Evolutionary conservation across 1,284 basidiomycete species (phyloP).

Genomic region (Trametes versicolor): DNA sequence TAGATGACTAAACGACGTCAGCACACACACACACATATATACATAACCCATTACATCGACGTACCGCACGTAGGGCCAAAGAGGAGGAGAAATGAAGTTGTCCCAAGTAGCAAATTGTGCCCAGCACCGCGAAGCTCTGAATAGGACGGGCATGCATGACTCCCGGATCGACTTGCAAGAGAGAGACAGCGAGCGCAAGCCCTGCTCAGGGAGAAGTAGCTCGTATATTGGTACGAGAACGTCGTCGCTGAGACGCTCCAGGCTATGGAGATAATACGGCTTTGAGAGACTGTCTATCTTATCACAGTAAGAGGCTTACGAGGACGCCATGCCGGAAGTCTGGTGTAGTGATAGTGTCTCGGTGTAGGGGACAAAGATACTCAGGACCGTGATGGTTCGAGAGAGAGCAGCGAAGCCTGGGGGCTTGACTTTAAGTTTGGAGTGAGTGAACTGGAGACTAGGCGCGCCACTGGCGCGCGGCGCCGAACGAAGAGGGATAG

Average conservation of each 20-base stretch:
- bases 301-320: too few species aligned
- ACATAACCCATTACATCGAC: neutral
- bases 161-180: conserved; percentile 1
- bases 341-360: neutral
- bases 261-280: neutral
- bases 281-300: neutral
- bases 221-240: neutral
- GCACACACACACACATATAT: neutral
- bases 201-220: neutral
- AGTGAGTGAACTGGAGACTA: too few species aligned
- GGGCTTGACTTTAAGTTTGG: too few species aligned
- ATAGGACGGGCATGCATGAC: conserved; percentile 2
- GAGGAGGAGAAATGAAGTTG: neutral
- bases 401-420: too few species aligned
- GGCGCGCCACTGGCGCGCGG: too few species aligned
- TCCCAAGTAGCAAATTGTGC: neutral
- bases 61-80: neutral
- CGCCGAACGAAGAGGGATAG: too few species aligned
- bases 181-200: neutral
- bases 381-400: too few species aligned
- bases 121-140: neutral
- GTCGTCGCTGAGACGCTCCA: conserved; percentile 4
- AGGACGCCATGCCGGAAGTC: too few species aligned
- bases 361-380: too few species aligned
- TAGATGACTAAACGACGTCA: neutral